Conservation (phyloP, 441 rosid genomes). For the Adansonia madagascariensis region DNA sequence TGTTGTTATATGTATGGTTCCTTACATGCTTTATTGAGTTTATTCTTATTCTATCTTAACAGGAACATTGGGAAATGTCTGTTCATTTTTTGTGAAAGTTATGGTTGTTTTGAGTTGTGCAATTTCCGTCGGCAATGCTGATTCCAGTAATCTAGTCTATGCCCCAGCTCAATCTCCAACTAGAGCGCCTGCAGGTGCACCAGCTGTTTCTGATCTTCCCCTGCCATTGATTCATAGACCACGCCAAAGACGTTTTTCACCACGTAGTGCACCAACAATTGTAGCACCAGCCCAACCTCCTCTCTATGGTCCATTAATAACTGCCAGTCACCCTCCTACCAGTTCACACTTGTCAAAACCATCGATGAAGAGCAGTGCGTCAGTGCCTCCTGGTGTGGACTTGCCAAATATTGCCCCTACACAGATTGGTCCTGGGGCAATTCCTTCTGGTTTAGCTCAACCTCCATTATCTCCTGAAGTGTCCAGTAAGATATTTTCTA, state of each 20-base stretch:
- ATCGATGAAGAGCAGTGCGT: conserved; percentile 54
- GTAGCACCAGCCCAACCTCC: conserved; percentile 61
- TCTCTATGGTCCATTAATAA: conserved; percentile 54
- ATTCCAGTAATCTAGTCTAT: conserved; percentile 35
- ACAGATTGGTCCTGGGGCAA: conserved; percentile 53
- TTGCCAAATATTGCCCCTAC: conserved; percentile 72
- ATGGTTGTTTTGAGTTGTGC: conserved; percentile 43
- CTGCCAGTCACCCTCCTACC: conserved; percentile 61
- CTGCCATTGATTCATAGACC: conserved; percentile 47
- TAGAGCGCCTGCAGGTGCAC: conserved; percentile 42
- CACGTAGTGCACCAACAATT: conserved; percentile 38
- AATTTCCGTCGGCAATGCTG: conserved; percentile 42
- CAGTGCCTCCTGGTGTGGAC: conserved; percentile 58
- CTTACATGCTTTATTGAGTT: conserved; percentile 14
- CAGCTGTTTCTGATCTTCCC: conserved; percentile 52
- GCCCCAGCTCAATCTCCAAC: conserved; percentile 47
- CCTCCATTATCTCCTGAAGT: conserved; percentile 79
- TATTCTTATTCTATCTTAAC: conserved; percentile 30
- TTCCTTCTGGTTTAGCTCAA: conserved; percentile 63
- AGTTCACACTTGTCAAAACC: conserved; percentile 66
- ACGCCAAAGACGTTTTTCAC: conserved; percentile 46
- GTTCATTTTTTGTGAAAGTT: conserved; percentile 40
- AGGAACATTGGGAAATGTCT: conserved; percentile 42
- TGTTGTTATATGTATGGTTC: background rate
- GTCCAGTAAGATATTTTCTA: conserved; percentile 54